These are phyloP conservation scores for Pseudogymnoascus sp. DNA, from an alignment of 2,329 filamentous ascomycete genomes.

Conservation along the genomic window DNA sequence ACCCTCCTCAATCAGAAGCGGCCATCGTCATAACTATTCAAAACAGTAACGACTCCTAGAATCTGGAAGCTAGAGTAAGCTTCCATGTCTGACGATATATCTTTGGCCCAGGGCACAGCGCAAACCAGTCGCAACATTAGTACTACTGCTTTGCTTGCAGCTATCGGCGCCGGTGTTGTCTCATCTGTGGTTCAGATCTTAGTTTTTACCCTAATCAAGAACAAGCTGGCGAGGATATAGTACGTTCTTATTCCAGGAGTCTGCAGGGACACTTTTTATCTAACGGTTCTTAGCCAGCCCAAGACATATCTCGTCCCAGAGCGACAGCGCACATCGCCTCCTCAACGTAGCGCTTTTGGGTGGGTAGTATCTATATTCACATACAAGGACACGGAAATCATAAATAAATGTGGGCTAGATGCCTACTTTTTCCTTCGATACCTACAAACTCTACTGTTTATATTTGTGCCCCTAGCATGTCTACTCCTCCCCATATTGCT, in stretches of 20 bases:
- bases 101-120: constrained; percentile 15
- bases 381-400: constrained; percentile 70
- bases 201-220: constrained; percentile 68
- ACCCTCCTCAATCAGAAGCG: background rate
- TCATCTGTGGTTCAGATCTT: constrained; percentile 44
- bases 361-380: constrained; percentile 53
- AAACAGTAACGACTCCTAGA: background rate
- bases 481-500: constrained; percentile 79
- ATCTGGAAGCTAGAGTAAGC: background rate
- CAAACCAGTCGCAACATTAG: constrained; percentile 25
- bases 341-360: constrained; percentile 49
- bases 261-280: background rate
- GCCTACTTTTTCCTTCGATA: constrained; percentile 97
- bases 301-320: constrained; percentile 81
- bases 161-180: constrained; percentile 24
- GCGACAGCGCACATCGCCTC: constrained; percentile 68
- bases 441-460: constrained; percentile 74
- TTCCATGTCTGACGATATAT: background rate
- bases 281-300: constrained; percentile 51
- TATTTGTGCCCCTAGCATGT: constrained; percentile 75
- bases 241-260: constrained; percentile 36
- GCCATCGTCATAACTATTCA: too few species aligned
- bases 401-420: constrained; percentile 90
- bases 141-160: constrained; percentile 27
- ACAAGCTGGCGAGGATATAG: constrained; percentile 78